Base-by-base conservation (phyloP, 176 grass and related monocot species). In the Elaeis guineensis region DNA sequence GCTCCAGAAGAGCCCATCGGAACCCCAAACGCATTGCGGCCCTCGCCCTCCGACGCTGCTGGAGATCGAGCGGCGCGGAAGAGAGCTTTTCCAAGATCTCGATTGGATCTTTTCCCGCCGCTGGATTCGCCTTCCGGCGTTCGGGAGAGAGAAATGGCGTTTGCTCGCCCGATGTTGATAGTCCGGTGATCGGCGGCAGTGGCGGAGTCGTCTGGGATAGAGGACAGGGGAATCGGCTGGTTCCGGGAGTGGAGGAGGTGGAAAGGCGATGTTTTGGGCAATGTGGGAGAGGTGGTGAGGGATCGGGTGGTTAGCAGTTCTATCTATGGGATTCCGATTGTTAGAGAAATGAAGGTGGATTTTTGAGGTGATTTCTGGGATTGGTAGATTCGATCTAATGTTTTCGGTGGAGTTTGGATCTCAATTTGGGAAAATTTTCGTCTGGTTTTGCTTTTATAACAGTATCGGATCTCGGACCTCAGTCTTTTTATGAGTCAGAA, bases 211-310 rank as follows among this genome's bases (percentile, higher is more conserved):
- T 76, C 77, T 56, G 52, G 48, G 64, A 63, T 80, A 49, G 77
- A 67, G 77, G 77, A 80, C 80, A 77, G 72, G 75, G 82, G 54
- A 49, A 80, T 65, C 67, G 58, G 49, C 67, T 20, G 20, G 18
- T 76, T 75, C 71, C 55, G 25, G 51, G 65, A 24, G 57, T 24
- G 14, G 21, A 17, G 57, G 23, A 16, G 57, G 57, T 17, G 57
- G 25, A 25, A 24, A 59, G 23, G 57, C 57, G 23, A 59, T 22
- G 57, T 17, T 5, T 26, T 21, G 25, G 30, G 57, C 57, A 59
- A 59, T 59, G 57, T 24, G 57, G 4, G 16, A 17, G 25, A 16
- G 57, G 30, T 29, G 57, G 25, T 28, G 57, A 16, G 3, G 25
- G 57, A 59, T 59, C 25, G 17, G 25, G 21, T 7, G 16, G 57